Evolutionary conservation across 306 rosid species (phyloP), one percentile per base, ranked within the genome.

Genomic region (Calophaca sinica): DNA sequence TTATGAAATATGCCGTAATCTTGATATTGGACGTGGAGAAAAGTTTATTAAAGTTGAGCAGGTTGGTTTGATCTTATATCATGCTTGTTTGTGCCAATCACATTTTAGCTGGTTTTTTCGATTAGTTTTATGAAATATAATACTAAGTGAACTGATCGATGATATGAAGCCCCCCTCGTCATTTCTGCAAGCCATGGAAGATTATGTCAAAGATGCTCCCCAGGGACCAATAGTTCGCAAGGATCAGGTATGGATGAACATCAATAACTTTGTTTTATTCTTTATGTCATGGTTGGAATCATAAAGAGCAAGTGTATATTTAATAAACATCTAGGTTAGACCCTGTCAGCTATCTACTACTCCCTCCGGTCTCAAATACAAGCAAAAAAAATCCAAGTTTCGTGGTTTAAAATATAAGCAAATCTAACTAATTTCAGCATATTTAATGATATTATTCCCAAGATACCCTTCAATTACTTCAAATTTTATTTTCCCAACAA

Each of bases 161-260:
- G 59, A 42, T 76, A 77, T 86, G 86, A 58, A 96, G 99, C 94
- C 98, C 64, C 99, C 98, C 31, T 84, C 91, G 28, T 96, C 99
- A 39, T 96, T 96, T 85, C 85, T 96, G 77, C 99, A 92, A 90
- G 87, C 99, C 82, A 96, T 96, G 99, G 98, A 96, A 83, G 99
- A 96, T 79, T 96, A 96, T 36, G 92, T 92, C 73, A 88, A 72
- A 88, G 98, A 92, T 45, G 99, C 97, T 80, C 98, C 99, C 29
- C 84, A 86, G 79, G 84, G 76, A 69, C 81, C 84, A 55, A 81
- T 82, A 55, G 83, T 84, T 75, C 96, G 93, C 59, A 96, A 90
- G 85, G 93, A 91, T 82, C 96, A 88, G 96, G 99, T 96, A 83
- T 59, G 69, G 48, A 38, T 46, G 31, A 77, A 36, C 68, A 62